phyloP scores from a whole-genome alignment of 148 eudicot species.

The Rhododendron simsii region DNA sequence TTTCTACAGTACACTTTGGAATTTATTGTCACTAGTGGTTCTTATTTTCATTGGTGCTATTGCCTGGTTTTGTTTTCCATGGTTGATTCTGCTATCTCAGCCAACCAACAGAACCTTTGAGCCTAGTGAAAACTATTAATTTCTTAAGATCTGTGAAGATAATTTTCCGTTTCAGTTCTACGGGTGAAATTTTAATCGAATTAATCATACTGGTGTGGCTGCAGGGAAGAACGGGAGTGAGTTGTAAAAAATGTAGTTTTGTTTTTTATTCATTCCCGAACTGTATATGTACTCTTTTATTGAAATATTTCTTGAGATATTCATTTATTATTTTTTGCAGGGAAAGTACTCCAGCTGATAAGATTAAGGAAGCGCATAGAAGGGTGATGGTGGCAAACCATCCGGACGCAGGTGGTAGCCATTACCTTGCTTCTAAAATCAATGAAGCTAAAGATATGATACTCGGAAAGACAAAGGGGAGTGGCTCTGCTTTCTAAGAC shows the following conservation, averaged over 20 bases:
- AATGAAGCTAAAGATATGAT: conserved; percentile 49
- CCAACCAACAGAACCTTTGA: background rate
- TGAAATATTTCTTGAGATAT: background rate
- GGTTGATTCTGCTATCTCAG: background rate
- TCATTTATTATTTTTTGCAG: conserved; percentile 13
- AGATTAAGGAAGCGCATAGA: conserved; percentile 47
- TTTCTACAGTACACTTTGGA: background rate
- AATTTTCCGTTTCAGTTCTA: background rate
- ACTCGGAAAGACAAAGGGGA: conserved; percentile 34
- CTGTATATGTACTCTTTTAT: background rate
- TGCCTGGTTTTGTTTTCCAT: background rate
- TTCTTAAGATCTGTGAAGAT: no score
- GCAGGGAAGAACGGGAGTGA: background rate
- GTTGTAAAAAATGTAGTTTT: background rate
- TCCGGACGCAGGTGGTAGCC: conserved; percentile 57
- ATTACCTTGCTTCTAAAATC: conserved; percentile 51
- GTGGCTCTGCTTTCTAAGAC: conserved; percentile 31
- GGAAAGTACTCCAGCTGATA: conserved; percentile 37
- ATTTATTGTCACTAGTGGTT: background rate
- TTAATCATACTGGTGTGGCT: background rate
- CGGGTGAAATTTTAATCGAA: background rate
- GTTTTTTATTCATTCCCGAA: background rate
- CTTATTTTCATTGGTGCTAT: no score
- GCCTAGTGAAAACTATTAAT: background rate
- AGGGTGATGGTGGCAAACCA: conserved; percentile 52